Conservation (phyloP, 257 asterid genomes). For the Ocimum tenuiflorum region DNA sequence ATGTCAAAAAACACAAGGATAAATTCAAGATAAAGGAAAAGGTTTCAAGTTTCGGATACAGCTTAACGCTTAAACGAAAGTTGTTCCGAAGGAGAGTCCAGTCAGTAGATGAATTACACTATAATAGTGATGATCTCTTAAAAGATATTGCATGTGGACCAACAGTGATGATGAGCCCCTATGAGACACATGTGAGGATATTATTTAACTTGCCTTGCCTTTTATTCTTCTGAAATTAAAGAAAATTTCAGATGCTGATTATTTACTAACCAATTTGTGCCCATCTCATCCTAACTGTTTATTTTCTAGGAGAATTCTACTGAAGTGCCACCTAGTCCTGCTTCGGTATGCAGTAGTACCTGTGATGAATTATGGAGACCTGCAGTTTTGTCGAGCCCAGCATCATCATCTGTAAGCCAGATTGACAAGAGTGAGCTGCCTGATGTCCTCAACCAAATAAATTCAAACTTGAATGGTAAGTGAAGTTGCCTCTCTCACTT, state of each 20-base stretch:
- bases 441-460: conserved; percentile 59
- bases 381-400: conserved; percentile 55
- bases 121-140: conserved; percentile 31
- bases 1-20: conserved; percentile 47
- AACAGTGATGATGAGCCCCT: conserved; percentile 36
- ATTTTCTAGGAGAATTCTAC: conserved; percentile 72
- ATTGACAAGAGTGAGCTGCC: conserved; percentile 54
- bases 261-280: background rate
- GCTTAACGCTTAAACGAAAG: conserved; percentile 56
- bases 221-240: background rate
- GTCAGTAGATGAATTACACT: conserved; percentile 38
- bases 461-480: conserved; percentile 78
- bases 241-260: background rate
- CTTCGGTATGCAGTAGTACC: conserved; percentile 84
- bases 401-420: conserved; percentile 45
- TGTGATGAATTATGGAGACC: conserved; percentile 69
- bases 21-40: conserved; percentile 63
- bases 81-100: conserved; percentile 64
- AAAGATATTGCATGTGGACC: conserved; percentile 51
- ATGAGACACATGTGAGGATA: conserved; percentile 53
- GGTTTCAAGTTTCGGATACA: conserved; percentile 65
- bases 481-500: conserved; percentile 5
- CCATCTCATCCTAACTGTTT: background rate
- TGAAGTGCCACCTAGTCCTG: conserved; percentile 99
- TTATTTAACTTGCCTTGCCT: background rate